These are phyloP conservation scores for Euphorbia schlechtendalii DNA, from an alignment of 441 rosid genomes.

Conservation along the genomic window DNA sequence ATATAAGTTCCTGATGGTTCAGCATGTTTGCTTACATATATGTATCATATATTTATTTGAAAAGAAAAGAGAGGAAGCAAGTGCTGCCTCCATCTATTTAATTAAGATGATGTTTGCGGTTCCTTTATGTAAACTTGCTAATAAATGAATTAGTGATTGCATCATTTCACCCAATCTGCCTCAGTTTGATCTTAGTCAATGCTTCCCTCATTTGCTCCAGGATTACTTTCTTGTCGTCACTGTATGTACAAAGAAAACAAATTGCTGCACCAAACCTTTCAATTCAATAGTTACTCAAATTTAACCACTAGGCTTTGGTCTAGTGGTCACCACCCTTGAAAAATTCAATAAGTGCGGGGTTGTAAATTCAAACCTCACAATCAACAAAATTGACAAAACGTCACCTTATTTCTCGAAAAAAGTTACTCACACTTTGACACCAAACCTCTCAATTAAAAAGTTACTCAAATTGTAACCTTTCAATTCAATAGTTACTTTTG, in stretches of 20 bases:
- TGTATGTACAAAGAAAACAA: background rate
- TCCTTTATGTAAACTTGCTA: background rate
- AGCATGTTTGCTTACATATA: background rate
- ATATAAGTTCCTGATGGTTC: background rate
- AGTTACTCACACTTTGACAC: too few species aligned
- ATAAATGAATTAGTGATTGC: background rate
- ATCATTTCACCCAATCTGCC: background rate
- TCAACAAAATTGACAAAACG: too few species aligned
- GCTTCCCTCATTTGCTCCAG: background rate
- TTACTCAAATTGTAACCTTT: too few species aligned
- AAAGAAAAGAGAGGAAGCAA: background rate
- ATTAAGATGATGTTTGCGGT: background rate
- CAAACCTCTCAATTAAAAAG: too few species aligned
- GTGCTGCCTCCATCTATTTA: background rate
- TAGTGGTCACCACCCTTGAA: too few species aligned
- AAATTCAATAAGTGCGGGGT: too few species aligned
- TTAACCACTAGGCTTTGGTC: too few species aligned
- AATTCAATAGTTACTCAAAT: constrained; percentile 5
- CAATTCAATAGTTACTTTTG: too few species aligned
- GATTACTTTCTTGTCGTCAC: background rate
- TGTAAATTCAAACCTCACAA: too few species aligned
- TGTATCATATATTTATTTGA: background rate
- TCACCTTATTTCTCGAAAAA: too few species aligned
- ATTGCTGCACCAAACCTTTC: constrained; percentile 1
- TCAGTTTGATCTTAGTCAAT: background rate